A percentile compares a stretch with the other conserved stretches of the same genome.
Conservation (phyloP, 441 rosid genomes). For the Gossypium trilobum region DNA sequence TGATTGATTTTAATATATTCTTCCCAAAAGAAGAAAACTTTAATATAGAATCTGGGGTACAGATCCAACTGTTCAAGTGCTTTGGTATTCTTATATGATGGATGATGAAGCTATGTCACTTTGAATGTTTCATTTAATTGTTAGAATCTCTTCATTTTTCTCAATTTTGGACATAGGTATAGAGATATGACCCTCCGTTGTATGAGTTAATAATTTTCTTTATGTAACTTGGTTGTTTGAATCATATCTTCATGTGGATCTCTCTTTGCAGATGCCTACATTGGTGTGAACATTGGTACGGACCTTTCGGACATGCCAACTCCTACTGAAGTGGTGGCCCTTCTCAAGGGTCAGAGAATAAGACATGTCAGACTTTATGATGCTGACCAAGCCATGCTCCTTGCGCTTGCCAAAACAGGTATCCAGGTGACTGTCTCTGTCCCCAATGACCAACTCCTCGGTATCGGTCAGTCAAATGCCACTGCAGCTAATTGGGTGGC, state of each 20-base stretch:
- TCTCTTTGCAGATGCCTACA: conserved; percentile 50
- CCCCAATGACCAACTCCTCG: conserved; percentile 83
- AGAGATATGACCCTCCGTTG: no score
- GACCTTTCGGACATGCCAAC: conserved; percentile 77
- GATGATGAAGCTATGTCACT: neutral
- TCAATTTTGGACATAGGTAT: neutral
- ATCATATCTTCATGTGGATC: neutral
- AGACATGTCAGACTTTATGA: conserved; percentile 68
- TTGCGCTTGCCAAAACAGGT: conserved; percentile 76
- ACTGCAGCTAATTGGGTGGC: conserved; percentile 92
- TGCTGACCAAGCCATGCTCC: conserved; percentile 68
- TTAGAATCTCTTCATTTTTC: neutral
- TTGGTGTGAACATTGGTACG: conserved; percentile 81
- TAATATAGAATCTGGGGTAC: neutral
- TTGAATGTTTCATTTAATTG: neutral
- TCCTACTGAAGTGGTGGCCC: conserved; percentile 69
- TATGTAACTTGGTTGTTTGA: neutral
- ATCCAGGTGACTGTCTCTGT: conserved; percentile 67
- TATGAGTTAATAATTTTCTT: neutral
- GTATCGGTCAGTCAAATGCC: conserved; percentile 88
- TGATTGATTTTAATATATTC: conserved; percentile 2
- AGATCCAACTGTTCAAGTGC: conserved; percentile 2
- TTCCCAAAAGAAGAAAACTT: neutral
- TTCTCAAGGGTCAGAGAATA: conserved; percentile 76
- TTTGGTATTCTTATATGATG: neutral